These are phyloP conservation scores for Stephanodiscus triporus DNA, from an alignment of 108 stramenopile genomes.

Conservation along the genomic window DNA sequence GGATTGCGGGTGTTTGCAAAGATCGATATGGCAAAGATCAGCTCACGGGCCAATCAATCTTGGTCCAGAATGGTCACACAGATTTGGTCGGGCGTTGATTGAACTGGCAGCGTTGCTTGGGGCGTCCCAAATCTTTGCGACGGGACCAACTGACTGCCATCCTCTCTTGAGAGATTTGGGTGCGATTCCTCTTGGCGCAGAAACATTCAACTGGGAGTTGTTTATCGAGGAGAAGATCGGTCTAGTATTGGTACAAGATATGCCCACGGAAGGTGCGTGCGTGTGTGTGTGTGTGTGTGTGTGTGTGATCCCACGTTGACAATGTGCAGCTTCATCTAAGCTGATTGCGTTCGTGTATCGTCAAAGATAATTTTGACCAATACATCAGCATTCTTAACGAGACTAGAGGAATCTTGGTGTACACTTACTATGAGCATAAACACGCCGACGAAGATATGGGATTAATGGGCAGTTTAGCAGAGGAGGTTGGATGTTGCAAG, in stretches of 20 bases:
- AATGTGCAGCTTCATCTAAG: background rate
- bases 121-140: constrained; percentile 41
- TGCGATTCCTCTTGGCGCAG: constrained; percentile 31
- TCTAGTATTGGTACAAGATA: constrained; percentile 33
- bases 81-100: constrained; percentile 47
- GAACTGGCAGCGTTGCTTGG: constrained; percentile 37
- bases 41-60: constrained; percentile 36
- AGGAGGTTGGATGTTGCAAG: constrained; percentile 24
- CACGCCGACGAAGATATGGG: constrained; percentile 16
- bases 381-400: constrained; percentile 28
- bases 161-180: constrained; percentile 19
- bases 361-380: constrained; percentile 35
- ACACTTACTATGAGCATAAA: constrained; percentile 27
- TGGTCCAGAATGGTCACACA: constrained; percentile 45
- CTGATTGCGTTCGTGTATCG: background rate
- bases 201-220: constrained; percentile 41
- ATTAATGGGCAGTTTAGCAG: background rate
- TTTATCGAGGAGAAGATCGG: constrained; percentile 32
- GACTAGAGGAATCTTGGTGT: constrained; percentile 22
- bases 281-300: background rate
- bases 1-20: constrained; percentile 2
- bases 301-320: background rate
- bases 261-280: constrained; percentile 23
- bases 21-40: constrained; percentile 38
- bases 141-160: constrained; percentile 39